Percentiles rank a stretch among this genome's conserved stretches.
phyloP scores from a whole-genome alignment of 345 rosid genomes.

The Brassica napus region DNA sequence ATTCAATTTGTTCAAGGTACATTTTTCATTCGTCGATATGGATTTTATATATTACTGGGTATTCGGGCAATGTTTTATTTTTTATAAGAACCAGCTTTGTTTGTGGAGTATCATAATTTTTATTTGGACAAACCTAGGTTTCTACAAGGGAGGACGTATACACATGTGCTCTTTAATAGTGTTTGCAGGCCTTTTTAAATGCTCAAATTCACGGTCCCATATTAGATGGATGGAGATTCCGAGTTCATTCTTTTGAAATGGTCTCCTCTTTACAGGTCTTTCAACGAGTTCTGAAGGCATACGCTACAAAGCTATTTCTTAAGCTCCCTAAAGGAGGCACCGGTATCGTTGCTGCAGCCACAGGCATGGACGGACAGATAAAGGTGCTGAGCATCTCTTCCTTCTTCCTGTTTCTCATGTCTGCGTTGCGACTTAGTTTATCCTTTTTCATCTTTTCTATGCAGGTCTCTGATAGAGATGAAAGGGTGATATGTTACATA shows the following conservation, averaged over 20 bases:
- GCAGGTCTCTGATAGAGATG: slow-evolving; percentile 95
- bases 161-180: not conserved
- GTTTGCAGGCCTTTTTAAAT: slow-evolving; percentile 8
- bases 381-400: slow-evolving; percentile 51
- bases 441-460: not conserved
- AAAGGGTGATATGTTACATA: slow-evolving; percentile 87
- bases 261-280: slow-evolving; percentile 61
- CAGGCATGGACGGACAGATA: slow-evolving; percentile 96
- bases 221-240: slow-evolving; percentile 2
- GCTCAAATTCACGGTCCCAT: not conserved
- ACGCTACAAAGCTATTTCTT: slow-evolving; percentile 79
- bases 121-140: not conserved
- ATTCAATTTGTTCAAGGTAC: slow-evolving; percentile 87
- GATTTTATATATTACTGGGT: slow-evolving; percentile 1
- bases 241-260: slow-evolving; percentile 11
- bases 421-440: slow-evolving; percentile 6
- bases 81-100: slow-evolving; percentile 14
- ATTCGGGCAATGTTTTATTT: slow-evolving; percentile 7
- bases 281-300: slow-evolving; percentile 93
- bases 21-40: slow-evolving; percentile 11
- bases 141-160: slow-evolving; percentile 4
- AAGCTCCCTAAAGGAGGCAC: slow-evolving; percentile 93
- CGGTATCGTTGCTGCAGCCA: slow-evolving; percentile 98
- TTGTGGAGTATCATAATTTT: slow-evolving; percentile 2
- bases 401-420: slow-evolving; percentile 19